Evolutionary conservation across 2,329 filamentous ascomycete genomes (phyloP), one percentile per base, ranked within the genome.

Genomic region (Escovopsis sp.): DNA sequence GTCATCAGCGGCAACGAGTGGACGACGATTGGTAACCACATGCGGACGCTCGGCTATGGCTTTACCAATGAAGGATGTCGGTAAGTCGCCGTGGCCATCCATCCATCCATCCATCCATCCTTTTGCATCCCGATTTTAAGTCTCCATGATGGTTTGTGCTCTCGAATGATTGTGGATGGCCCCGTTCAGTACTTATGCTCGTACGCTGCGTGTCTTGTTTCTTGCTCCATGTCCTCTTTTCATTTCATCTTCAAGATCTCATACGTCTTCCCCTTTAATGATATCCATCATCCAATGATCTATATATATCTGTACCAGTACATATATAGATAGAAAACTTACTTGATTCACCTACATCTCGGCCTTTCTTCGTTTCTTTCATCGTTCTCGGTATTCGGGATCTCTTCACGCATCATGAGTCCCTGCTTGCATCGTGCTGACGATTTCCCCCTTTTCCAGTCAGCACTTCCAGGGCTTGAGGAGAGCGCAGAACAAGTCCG

Each of bases 31-130:
- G 74, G 74, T 47, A 73, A 72, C 55, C 65, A 73, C 47, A 77
- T 78, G 74, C 66, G 74, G 45, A 57, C 60, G 31, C 51, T 76
- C 43, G 73, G 74, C 42, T 77, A 78, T 51, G 71, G 72, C 57
- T 77, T 78, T 56, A 77, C 74, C 14, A 77, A 78, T 62, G 73
- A 78, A 54, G 74, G 74, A 50, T 77, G 74, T 50, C 71, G 74
- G 73, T 77, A 61, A 62, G 72, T 70, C 33, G 14, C 13, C 20
- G 20, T 20, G 14, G 35, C n/a, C 10, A 16, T 40, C 39, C 39
- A 32, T 43, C 15, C 15, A 12, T 39, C 11, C 14, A 14, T n/a
- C 37, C 24, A 20, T 29, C 6, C 20, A 20, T 20, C 11, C 24
- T 24, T 25, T 41, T 13, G 35, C 33, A 37, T 34, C 36, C 35